Percentiles rank a stretch among this genome's conserved stretches.
phyloP scores from a whole-genome alignment of 2,329 filamentous ascomycete genomes.

The Calonectria crousiana region DNA sequence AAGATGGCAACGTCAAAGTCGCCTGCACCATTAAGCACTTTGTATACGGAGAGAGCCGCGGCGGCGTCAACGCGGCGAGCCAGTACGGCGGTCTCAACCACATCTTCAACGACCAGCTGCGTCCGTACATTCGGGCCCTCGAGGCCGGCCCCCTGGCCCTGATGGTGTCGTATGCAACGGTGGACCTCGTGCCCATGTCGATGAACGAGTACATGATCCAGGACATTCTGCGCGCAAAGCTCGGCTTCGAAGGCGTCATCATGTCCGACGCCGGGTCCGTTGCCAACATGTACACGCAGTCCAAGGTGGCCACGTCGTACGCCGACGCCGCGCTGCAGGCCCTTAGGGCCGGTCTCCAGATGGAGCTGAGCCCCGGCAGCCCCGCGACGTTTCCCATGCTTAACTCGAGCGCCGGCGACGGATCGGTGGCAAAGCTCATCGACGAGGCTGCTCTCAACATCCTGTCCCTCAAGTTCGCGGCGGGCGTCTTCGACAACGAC shows the following conservation, averaged over 20 bases:
- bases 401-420: constrained; percentile 33
- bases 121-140: constrained; percentile 47
- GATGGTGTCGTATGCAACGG: constrained; percentile 49
- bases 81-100: constrained; percentile 50
- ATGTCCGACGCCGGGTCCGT: constrained; percentile 50
- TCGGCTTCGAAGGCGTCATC: constrained; percentile 49
- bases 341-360: constrained; percentile 43
- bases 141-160: constrained; percentile 44
- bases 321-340: constrained; percentile 43
- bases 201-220: constrained; percentile 48
- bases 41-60: constrained; percentile 48
- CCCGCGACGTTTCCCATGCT: constrained; percentile 41
- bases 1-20: constrained; percentile 48
- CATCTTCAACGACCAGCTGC: constrained; percentile 48
- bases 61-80: constrained; percentile 50
- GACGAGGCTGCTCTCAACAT: constrained; percentile 43
- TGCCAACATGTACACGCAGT: constrained; percentile 43
- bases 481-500: constrained; percentile 43
- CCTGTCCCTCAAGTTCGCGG: constrained; percentile 47
- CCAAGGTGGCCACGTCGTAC: constrained; percentile 43
- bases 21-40: constrained; percentile 53
- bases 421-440: constrained; percentile 37
- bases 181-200: constrained; percentile 48
- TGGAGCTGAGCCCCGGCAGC: constrained; percentile 44
- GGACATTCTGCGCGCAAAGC: constrained; percentile 38